A percentile compares a stretch with the other conserved stretches of the same genome.
Conservation (phyloP, 1,284 basidiomycete species). For the Peniophora sp. region DNA sequence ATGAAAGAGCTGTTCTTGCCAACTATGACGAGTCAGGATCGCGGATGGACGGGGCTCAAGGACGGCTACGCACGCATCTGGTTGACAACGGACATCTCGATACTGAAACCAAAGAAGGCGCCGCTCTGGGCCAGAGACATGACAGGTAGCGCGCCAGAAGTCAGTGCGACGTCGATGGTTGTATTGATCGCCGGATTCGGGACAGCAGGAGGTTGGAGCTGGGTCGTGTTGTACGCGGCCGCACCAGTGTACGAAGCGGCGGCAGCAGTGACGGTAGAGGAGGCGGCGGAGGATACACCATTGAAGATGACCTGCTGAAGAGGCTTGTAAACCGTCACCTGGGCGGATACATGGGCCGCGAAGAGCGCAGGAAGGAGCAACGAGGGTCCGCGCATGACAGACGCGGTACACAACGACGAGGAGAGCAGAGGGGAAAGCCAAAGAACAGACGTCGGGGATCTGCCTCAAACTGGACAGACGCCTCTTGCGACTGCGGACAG, state of each 20-base stretch:
- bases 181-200: constrained; percentile 32
- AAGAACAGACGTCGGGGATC: not conserved
- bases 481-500: too few species aligned
- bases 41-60: not conserved
- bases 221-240: constrained; percentile 36
- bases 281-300: constrained; percentile 1
- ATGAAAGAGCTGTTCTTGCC: constrained; percentile 15
- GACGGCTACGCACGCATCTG: constrained; percentile 23
- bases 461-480: too few species aligned
- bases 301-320: constrained; percentile 12
- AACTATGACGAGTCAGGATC: constrained; percentile 9
- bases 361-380: not conserved
- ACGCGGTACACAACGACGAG: not conserved
- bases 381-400: not conserved
- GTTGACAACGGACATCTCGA: constrained; percentile 39
- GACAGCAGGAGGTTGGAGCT: constrained; percentile 30
- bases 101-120: constrained; percentile 39
- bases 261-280: constrained; percentile 13
- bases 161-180: constrained; percentile 35
- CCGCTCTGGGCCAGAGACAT: constrained; percentile 20
- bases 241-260: constrained; percentile 29
- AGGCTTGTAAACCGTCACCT: constrained; percentile 10
- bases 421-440: not conserved
- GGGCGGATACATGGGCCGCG: constrained; percentile 5
- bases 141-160: constrained; percentile 22